These are phyloP conservation scores for Eucalyptus curtisii DNA, from an alignment of 345 rosid species.

Conservation along the genomic window DNA sequence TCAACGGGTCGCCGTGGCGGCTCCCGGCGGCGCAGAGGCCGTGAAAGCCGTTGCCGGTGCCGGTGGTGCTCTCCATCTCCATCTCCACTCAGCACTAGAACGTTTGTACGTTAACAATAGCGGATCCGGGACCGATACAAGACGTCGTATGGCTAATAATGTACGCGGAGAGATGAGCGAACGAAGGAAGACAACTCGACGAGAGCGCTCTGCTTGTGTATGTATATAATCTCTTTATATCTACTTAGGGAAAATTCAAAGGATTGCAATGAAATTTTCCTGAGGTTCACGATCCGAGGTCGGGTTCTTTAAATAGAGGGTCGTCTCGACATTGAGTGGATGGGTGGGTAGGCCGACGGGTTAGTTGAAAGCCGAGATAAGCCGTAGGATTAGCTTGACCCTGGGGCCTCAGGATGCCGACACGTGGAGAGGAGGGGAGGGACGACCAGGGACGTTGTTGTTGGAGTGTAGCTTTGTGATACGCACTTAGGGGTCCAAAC, in stretches of 20 bases:
- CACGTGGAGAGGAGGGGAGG: neutral
- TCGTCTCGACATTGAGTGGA: neutral
- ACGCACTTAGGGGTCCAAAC: neutral
- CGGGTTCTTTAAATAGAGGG: neutral
- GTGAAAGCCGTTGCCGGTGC: neutral
- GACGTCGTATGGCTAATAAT: neutral
- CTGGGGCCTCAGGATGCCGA: neutral
- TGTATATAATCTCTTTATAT: too few species aligned
- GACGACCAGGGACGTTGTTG: neutral
- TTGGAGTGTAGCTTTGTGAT: neutral
- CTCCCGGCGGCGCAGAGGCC: neutral
- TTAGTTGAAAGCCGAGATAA: constrained; percentile 13
- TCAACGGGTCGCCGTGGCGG: constrained; percentile 16
- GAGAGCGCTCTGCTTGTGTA: neutral
- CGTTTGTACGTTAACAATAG: too few species aligned
- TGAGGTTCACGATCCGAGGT: neutral
- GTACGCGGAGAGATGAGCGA: neutral
- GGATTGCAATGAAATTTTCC: neutral
- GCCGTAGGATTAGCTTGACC: constrained; percentile 11
- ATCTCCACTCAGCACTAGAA: neutral
- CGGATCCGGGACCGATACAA: neutral
- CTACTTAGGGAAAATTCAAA: neutral
- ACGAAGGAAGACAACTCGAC: neutral
- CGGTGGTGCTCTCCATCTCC: neutral
- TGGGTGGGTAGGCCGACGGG: constrained; percentile 20